A percentile compares a stretch with the other conserved stretches of the same genome.
phyloP scores from a whole-genome alignment of 2,329 filamentous ascomycete species.

The Thielaviopsis punctulata region DNA sequence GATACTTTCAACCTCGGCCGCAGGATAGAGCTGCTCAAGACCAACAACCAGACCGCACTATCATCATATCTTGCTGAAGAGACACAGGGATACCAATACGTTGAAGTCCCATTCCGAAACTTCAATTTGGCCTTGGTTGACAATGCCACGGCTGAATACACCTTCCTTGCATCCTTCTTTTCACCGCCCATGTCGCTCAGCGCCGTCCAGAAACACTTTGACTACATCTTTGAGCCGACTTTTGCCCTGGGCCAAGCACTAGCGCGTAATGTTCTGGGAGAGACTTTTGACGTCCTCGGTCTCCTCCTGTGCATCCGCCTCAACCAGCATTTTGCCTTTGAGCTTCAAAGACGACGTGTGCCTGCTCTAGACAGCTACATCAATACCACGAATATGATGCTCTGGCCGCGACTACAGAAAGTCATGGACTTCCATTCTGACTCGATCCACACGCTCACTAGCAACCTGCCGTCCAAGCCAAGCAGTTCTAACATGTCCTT shows the following conservation, averaged over 20 bases:
- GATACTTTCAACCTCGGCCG: conserved; percentile 83
- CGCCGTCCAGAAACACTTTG: conserved; percentile 65
- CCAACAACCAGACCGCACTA: conserved; percentile 55
- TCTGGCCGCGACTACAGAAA: conserved; percentile 90
- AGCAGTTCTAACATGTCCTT: conserved; percentile 29
- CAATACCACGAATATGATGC: conserved; percentile 85
- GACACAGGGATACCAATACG: conserved; percentile 66
- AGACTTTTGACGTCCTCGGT: conserved; percentile 70
- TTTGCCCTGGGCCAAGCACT: conserved; percentile 67
- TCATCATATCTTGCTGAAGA: conserved; percentile 86
- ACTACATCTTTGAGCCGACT: conserved; percentile 76
- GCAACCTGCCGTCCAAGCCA: conserved; percentile 29
- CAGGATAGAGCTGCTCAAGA: conserved; percentile 65
- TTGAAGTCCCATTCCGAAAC: conserved; percentile 81
- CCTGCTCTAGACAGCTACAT: conserved; percentile 81
- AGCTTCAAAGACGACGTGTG: conserved; percentile 78
- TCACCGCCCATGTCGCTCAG: conserved; percentile 57
- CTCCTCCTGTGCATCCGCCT: conserved; percentile 80
- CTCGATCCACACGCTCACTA: conserved; percentile 51
- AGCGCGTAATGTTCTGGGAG: conserved; percentile 58
- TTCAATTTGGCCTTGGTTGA: conserved; percentile 90
- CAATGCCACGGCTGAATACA: conserved; percentile 88
- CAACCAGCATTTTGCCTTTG: conserved; percentile 88
- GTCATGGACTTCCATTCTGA: conserved; percentile 90
- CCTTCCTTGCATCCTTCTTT: conserved; percentile 84